Percentiles rank a stretch among this genome's conserved stretches.
Evolutionary conservation across 805 yeast genomes (phyloP).

Genomic region (Starmerella roubikii): DNA sequence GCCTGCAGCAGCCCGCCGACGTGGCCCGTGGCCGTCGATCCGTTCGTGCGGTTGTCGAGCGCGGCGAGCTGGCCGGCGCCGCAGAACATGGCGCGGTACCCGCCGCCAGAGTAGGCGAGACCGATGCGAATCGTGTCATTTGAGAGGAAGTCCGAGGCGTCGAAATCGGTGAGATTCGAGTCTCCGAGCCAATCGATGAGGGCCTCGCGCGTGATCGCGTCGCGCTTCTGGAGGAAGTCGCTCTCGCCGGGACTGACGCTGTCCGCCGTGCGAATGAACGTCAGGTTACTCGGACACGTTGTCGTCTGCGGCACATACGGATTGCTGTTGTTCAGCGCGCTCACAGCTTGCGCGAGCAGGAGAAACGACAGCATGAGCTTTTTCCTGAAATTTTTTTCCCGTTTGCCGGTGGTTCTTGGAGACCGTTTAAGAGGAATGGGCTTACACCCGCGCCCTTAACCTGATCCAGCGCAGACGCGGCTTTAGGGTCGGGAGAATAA

Average conservation of each 20-base stretch:
- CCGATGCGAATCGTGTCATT: conserved; percentile 25
- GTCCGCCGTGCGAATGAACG: conserved; percentile 25
- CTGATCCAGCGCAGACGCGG: too few species aligned
- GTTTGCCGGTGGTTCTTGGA: too few species aligned
- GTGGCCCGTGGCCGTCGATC: conserved; percentile 24
- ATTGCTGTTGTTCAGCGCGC: conserved; percentile 5
- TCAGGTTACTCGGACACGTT: conserved; percentile 29
- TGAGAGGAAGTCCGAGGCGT: conserved; percentile 28
- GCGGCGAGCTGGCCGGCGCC: conserved; percentile 46
- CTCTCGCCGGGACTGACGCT: conserved; percentile 22
- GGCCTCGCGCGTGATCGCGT: conserved; percentile 26
- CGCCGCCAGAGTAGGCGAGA: conserved; percentile 71
- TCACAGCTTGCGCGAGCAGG: conserved; percentile 1
- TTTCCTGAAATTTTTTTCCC: too few species aligned
- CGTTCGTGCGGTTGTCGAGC: conserved; percentile 34
- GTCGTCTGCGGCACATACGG: conserved; percentile 28
- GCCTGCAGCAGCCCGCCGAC: conserved; percentile 44
- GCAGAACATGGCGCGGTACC: conserved; percentile 52
- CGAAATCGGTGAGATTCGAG: conserved; percentile 36
- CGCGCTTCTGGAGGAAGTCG: conserved; percentile 24
- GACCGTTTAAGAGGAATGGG: too few species aligned
- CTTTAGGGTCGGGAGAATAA: too few species aligned
- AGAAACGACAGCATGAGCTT: conserved; percentile 4
- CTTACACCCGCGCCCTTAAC: too few species aligned
- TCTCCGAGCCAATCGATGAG: conserved; percentile 34